A percentile compares a stretch with the other conserved stretches of the same genome.
Evolutionary conservation across 305 asterid species (phyloP).

Genomic region (Withania somnifera): DNA sequence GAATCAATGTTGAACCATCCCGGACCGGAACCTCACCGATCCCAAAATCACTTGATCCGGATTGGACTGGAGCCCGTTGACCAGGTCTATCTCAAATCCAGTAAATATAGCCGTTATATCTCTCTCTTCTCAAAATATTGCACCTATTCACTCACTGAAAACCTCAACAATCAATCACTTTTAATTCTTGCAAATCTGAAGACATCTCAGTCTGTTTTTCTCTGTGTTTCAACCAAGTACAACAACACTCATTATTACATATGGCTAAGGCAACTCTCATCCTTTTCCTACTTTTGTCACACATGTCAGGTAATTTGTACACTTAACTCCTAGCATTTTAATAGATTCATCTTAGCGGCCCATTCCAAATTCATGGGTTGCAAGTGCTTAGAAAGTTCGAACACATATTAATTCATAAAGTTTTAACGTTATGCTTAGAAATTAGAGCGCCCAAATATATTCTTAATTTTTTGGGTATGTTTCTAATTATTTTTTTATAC

Average conservation of each 20-base stretch:
- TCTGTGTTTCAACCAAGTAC: not conserved
- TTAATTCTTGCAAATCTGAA: not conserved
- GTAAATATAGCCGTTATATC: not conserved
- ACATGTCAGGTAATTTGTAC: conserved; percentile 24
- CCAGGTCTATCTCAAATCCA: not conserved
- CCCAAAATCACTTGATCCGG: too few species aligned
- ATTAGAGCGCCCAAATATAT: too few species aligned
- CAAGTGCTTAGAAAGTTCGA: too few species aligned
- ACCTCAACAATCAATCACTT: not conserved
- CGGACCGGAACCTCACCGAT: too few species aligned
- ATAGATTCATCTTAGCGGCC: too few species aligned
- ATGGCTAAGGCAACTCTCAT: conserved; percentile 24
- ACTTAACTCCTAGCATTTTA: not conserved
- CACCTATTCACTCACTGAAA: not conserved
- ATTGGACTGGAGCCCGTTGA: too few species aligned
- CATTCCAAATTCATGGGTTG: too few species aligned
- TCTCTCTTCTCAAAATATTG: not conserved
- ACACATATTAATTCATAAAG: too few species aligned
- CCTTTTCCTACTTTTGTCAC: conserved; percentile 11
- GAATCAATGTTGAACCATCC: too few species aligned
- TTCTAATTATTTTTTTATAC: not conserved
- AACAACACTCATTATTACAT: not conserved
- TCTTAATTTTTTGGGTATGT: too few species aligned
- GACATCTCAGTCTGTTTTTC: not conserved
- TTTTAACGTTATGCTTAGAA: too few species aligned